phyloP scores from a whole-genome alignment of 805 yeast species.

The Sugiyamaella smithiae region DNA sequence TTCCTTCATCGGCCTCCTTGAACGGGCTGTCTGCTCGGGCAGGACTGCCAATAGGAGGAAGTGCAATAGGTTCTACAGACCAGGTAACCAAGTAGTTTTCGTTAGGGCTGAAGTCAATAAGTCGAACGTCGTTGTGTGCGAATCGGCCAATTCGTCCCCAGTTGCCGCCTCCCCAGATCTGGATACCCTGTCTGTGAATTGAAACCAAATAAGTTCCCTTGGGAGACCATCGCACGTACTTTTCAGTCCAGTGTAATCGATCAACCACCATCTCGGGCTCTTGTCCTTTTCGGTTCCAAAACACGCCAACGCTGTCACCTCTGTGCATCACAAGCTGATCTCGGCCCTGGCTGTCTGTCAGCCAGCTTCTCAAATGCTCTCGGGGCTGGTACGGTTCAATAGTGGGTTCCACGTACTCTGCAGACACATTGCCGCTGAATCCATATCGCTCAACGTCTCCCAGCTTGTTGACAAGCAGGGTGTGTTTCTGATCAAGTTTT shows the following conservation, averaged over 20 bases:
- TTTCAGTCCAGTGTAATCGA: constrained; percentile 81
- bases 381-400: constrained; percentile 69
- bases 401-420: constrained; percentile 63
- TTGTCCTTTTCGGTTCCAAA: constrained; percentile 75
- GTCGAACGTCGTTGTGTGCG: constrained; percentile 83
- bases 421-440: constrained; percentile 56
- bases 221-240: constrained; percentile 88
- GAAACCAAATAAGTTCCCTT: constrained; percentile 86
- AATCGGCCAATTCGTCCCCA: constrained; percentile 74
- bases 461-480: constrained; percentile 78
- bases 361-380: constrained; percentile 86
- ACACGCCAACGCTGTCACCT: constrained; percentile 76
- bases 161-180: constrained; percentile 90
- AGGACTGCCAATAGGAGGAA: constrained; percentile 64
- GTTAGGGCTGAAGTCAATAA: constrained; percentile 87
- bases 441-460: constrained; percentile 80
- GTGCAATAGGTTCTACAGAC: constrained; percentile 76
- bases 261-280: constrained; percentile 75
- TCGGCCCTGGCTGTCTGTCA: constrained; percentile 81
- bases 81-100: constrained; percentile 88
- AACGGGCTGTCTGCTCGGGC: constrained; percentile 69
- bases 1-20: constrained; percentile 84
- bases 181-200: constrained; percentile 90
- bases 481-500: constrained; percentile 91
- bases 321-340: constrained; percentile 85